phyloP scores from a whole-genome alignment of 2,329 filamentous ascomycete species.

The Bipolaris oryzae region DNA sequence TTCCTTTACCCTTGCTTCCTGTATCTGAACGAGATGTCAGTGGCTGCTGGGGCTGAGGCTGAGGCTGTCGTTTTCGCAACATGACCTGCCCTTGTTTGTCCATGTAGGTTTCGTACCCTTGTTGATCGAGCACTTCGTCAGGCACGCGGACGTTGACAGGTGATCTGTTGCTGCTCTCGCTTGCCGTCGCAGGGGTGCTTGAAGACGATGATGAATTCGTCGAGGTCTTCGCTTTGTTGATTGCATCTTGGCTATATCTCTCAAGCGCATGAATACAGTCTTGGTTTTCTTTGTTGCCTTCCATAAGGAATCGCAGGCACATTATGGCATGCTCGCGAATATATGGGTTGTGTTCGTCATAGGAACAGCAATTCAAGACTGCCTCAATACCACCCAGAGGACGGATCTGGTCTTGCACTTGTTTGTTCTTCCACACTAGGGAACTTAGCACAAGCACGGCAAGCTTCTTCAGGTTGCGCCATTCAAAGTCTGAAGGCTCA shows the following conservation, averaged over 20 bases:
- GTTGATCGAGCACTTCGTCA: slow-evolving; percentile 55
- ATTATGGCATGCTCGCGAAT: slow-evolving; percentile 78
- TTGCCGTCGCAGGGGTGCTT: background rate
- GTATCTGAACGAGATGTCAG: slow-evolving; percentile 14
- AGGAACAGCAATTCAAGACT: slow-evolving; percentile 85
- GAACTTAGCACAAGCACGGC: slow-evolving; percentile 89
- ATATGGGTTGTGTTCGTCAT: slow-evolving; percentile 92
- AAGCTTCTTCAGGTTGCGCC: slow-evolving; percentile 88
- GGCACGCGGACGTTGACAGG: slow-evolving; percentile 49
- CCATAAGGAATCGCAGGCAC: slow-evolving; percentile 64
- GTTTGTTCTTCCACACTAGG: slow-evolving; percentile 82
- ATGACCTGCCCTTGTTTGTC: slow-evolving; percentile 57
- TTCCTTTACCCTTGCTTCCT: slow-evolving; percentile 26
- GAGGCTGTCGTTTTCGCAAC: slow-evolving; percentile 50
- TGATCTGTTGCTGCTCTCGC: slow-evolving; percentile 15
- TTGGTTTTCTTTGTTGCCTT: slow-evolving; percentile 75
- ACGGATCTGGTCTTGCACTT: slow-evolving; percentile 87
- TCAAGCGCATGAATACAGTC: slow-evolving; percentile 70
- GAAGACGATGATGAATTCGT: background rate
- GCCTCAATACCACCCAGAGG: slow-evolving; percentile 84
- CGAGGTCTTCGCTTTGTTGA: slow-evolving; percentile 21
- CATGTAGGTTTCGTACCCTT: slow-evolving; percentile 59
- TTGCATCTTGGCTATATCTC: slow-evolving; percentile 30
- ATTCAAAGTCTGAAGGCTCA: slow-evolving; percentile 70
- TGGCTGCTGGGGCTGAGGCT: slow-evolving; percentile 13